phyloP scores from a whole-genome alignment of 192 early-diverging fungal species.

The Backusella psychrophila region DNA sequence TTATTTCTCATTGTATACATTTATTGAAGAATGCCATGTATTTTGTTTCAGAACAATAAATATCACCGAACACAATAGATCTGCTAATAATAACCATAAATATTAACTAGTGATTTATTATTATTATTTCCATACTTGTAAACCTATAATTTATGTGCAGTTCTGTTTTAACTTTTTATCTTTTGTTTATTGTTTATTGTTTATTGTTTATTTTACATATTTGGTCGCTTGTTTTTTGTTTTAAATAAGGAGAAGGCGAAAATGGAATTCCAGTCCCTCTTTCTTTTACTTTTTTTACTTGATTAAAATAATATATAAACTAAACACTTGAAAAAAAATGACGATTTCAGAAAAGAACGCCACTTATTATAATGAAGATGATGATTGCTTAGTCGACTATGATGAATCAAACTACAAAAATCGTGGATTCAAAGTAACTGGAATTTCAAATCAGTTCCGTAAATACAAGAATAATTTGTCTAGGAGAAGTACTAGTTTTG shows the following conservation, averaged over 20 bases:
- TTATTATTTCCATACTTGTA: not conserved
- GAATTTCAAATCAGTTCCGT: not conserved
- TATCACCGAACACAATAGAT: not conserved
- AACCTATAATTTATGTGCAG: not conserved
- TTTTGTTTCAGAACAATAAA: not conserved
- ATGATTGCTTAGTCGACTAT: constrained; percentile 3
- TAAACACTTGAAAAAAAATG: not conserved
- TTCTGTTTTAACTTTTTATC: not conserved
- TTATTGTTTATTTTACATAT: constrained; percentile 6
- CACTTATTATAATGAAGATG: not conserved
- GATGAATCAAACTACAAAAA: not conserved
- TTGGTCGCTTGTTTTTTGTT: not conserved
- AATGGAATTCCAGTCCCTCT: constrained; percentile 1
- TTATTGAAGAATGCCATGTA: not conserved
- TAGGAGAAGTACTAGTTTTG: not conserved
- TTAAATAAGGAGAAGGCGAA: constrained; percentile 1
- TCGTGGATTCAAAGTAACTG: not conserved
- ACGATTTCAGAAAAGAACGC: not conserved
- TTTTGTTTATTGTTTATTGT: not conserved
- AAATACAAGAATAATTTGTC: not conserved
- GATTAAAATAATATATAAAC: not conserved
- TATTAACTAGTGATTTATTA: not conserved
- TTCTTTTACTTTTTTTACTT: not conserved
- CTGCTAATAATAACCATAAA: not conserved
- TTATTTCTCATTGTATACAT: not conserved